Evolutionary conservation across 1,139 yeast species (phyloP).

Genomic region (Lodderomyces pseudojiufengensis): DNA sequence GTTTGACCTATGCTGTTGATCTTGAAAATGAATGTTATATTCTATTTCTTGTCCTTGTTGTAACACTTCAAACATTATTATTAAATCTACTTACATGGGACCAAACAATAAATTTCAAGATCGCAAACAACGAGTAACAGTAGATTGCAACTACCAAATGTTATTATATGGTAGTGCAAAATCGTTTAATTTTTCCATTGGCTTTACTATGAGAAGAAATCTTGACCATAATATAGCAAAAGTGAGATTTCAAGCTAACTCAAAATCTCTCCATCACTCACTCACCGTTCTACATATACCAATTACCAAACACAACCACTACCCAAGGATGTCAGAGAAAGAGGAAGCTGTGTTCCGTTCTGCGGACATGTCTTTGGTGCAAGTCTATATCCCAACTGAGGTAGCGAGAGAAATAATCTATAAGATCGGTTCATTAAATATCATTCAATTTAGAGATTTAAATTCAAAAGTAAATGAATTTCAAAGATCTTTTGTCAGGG

Average conservation of each 20-base stretch:
- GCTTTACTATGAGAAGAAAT: too few relatives aligned
- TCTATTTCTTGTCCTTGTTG: too few relatives aligned
- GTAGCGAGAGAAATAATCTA: conserved; percentile 63
- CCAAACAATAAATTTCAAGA: too few relatives aligned
- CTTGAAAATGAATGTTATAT: too few relatives aligned
- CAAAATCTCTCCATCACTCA: neutral
- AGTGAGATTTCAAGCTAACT: neutral
- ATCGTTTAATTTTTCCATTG: too few relatives aligned
- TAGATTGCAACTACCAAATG: too few relatives aligned
- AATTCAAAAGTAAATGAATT: conserved; percentile 65
- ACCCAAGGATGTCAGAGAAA: conserved; percentile 18
- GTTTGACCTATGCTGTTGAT: too few relatives aligned
- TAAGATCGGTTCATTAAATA: conserved; percentile 59
- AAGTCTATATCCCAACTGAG: conserved; percentile 70
- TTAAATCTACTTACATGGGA: too few relatives aligned
- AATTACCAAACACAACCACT: conserved; percentile 1
- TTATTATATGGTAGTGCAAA: too few relatives aligned
- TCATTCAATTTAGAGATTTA: conserved; percentile 67
- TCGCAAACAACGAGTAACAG: too few relatives aligned
- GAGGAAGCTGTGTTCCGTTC: conserved; percentile 79
- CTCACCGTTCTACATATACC: neutral
- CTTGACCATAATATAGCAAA: too few relatives aligned
- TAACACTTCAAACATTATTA: too few relatives aligned
- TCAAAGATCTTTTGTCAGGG: conserved; percentile 69
- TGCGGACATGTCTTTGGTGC: conserved; percentile 78